Base-by-base conservation (phyloP, 345 rosid species). In the Sisymbrium altissimum region DNA sequence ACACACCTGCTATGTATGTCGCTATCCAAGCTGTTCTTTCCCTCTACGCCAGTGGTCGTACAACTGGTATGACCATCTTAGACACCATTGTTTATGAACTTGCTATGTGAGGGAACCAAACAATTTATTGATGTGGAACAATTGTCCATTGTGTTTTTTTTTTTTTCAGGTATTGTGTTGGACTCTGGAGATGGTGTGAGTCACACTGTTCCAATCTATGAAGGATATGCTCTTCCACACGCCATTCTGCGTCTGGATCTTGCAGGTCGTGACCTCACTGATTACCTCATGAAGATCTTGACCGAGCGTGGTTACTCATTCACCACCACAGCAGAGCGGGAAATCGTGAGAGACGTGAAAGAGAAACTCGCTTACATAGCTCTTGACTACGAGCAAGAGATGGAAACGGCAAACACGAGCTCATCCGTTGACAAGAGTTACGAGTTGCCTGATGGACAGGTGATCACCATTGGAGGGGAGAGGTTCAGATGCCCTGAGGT, bases 171-270 rank as follows among this genome's bases (percentile, higher is more conserved):
- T 73, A 82, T 84, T 40, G 86, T 83, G 64, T 71, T 83, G 81
- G 89, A 85, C 73, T 83, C 89, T 55, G 87, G 85, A 63, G 86
- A 79, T 27, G 86, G 86, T 36, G 87, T 84, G 46, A 80, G 84
- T 46, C 87, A 84, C 71, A 84, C 87, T 0, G 87, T 84, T 73
- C 87, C 86, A 21, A 83, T 85, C 40, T 81, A 83, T 9, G 89
- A 19, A 84, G 89, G 89, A 33, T 85, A 83, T 58, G 86, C 86
- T 17, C 89, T 83, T 33, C 87, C 89, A 19, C 87, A 83, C 67
- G 89, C 89, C 15, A 86, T 86, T 72, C 86, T 83, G 49, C 79
- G 85, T 78, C 83, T 83, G 44, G 87, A 86, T 64, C 81, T 82
- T 45, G 89, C 89, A 44, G 89, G 87, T 0, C 81, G 89, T 44